Base-by-base conservation (phyloP, 768 basidiomycete genomes). In the Hypholoma sublateritium region DNA sequence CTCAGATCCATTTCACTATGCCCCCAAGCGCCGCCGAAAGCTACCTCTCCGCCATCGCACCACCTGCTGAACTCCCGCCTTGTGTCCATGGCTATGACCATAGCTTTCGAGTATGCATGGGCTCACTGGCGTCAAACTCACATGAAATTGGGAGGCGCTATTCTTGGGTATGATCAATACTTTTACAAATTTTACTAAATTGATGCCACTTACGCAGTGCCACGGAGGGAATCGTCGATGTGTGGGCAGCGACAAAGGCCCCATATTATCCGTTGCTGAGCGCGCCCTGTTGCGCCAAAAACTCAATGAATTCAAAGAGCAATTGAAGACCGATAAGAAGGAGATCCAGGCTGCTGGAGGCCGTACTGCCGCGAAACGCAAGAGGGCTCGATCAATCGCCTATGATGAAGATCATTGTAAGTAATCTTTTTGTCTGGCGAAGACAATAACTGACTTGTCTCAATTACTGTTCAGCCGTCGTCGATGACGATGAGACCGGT, bases 371-470 rank as follows among this genome's bases (percentile, higher is more conserved):
- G 3, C 37, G 4, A 39, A n/a, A 11, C 37, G n/a, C 37, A 39
- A 39, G 37, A 3, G 37, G 3, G 25, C 25, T 28, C 25, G 25
- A 28, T 28, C 53, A 58, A 50, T 72, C 65, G 14, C 55, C 0
- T 0, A 64, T 67, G n/a, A 68, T 43, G 0, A 60, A 67, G 50
- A 69, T 70, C 65, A 49, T 67, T 60, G 28, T 28, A 28, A 28
- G 55, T 47, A 14, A 66, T 55, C 2, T 22, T 50, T 32, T 25
- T 19, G 5, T 39, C 11, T 4, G 37, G 3, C 12, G 11, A n/a
- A 39, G n/a, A 14, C 13, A 39, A 39, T 39, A 39, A 39, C n/a
- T 39, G 3, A 14, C 13, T 12, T 39, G 37, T 39, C 5, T 39
- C 13, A 39, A 13, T 39, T 39, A 39, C 11, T 14, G 37, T 39